These are phyloP conservation scores for Fusarium annulatum DNA, from an alignment of 2,329 filamentous ascomycete species.

Conservation along the genomic window DNA sequence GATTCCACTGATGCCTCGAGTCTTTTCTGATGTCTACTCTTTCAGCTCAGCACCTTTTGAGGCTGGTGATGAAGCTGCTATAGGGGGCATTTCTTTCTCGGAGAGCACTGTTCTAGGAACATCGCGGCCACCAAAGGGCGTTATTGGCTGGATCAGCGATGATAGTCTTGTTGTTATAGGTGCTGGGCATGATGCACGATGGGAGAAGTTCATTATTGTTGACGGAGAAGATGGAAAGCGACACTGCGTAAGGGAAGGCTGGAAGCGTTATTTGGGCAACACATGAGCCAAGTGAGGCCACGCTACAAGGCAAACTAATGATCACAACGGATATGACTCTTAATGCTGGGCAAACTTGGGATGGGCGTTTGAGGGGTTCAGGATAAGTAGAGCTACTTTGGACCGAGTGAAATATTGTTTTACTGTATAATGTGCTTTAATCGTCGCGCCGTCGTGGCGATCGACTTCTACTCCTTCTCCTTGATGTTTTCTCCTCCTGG, in stretches of 20 bases:
- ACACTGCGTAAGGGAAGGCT: conserved; percentile 76
- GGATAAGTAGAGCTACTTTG: conserved; percentile 21
- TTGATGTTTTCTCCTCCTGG: conserved; percentile 37
- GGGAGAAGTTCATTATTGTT: conserved; percentile 87
- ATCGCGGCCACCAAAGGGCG: conserved; percentile 77
- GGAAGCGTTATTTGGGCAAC: conserved; percentile 78
- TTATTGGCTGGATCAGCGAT: conserved; percentile 86
- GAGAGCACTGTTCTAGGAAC: conserved; percentile 61
- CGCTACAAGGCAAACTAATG: background rate
- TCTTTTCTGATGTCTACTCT: conserved; percentile 91
- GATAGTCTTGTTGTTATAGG: conserved; percentile 80
- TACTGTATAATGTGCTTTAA: conserved; percentile 40
- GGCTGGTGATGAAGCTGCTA: conserved; percentile 77
- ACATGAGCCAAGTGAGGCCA: conserved; percentile 40
- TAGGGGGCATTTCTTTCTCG: conserved; percentile 56
- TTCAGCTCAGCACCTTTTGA: conserved; percentile 85
- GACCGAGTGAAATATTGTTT: conserved; percentile 29
- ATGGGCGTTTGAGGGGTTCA: conserved; percentile 39
- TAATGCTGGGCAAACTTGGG: conserved; percentile 30
- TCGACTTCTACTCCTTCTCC: conserved; percentile 54
- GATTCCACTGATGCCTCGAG: conserved; percentile 83
- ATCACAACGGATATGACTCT: conserved; percentile 16
- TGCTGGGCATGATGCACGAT: conserved; percentile 81
- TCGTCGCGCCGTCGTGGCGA: conserved; percentile 53
- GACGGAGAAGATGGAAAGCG: conserved; percentile 75